Conservation (phyloP, 805 yeast genomes). For the Cyberlindnera euphorbiae region DNA sequence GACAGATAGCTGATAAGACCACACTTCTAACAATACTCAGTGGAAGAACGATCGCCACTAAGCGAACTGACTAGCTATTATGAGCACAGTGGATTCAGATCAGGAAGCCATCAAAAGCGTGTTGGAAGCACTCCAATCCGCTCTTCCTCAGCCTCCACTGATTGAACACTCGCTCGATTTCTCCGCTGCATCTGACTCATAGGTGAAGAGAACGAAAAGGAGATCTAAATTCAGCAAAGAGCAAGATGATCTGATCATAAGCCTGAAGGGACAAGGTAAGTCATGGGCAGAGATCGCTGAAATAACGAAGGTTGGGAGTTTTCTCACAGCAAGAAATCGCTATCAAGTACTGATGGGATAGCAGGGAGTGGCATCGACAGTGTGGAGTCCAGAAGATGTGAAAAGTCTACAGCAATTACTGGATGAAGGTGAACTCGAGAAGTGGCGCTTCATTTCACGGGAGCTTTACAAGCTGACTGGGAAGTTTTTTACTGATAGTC, state of each 20-base stretch:
- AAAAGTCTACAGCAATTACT: slow-evolving; percentile 44
- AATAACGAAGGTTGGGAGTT: slow-evolving; percentile 56
- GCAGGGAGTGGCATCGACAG: slow-evolving; percentile 68
- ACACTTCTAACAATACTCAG: no score
- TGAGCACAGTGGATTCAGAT: no score
- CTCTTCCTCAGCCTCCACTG: slow-evolving; percentile 18
- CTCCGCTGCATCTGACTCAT: slow-evolving; percentile 35
- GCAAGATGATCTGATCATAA: slow-evolving; percentile 63
- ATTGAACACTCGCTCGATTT: slow-evolving; percentile 32
- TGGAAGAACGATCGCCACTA: no score
- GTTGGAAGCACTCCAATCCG: slow-evolving; percentile 9
- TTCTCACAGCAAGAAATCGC: slow-evolving; percentile 69
- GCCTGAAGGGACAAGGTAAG: slow-evolving; percentile 56
- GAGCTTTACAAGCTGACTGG: slow-evolving; percentile 52
- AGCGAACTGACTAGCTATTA: no score
- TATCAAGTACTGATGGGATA: slow-evolving; percentile 81
- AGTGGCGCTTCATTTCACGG: slow-evolving; percentile 59
- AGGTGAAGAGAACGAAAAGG: slow-evolving; percentile 49
- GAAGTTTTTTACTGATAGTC: slow-evolving; percentile 44
- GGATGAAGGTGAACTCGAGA: slow-evolving; percentile 67
- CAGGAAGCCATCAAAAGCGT: no score
- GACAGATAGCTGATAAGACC: no score
- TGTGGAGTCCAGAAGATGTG: slow-evolving; percentile 58
- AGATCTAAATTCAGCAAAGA: slow-evolving; percentile 65
- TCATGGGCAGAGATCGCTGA: slow-evolving; percentile 75